Evolutionary conservation across 2,329 filamentous ascomycete species (phyloP), one percentile per base, ranked within the genome.

Genomic region (Chaetomium olivaceum): DNA sequence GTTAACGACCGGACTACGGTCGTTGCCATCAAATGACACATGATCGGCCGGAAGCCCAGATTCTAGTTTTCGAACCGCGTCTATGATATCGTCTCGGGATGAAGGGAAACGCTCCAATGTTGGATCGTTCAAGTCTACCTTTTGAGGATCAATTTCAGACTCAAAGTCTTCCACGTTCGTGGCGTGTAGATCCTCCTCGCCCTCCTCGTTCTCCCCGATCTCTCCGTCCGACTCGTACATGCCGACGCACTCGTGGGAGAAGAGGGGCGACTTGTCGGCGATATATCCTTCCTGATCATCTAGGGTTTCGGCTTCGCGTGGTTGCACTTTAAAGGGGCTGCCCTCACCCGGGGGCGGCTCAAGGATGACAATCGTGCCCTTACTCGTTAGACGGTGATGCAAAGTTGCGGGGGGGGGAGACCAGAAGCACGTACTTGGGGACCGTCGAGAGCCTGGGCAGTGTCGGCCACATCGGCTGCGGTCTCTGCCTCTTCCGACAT

Each of bases 21-120:
- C 75, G 12, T 73, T 71, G 23, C 77, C 75, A 8, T 80, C 76
- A 29, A 79, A 73, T 7, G 73, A 71, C 0, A 77, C 71, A 31
- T 76, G 74, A 39, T 82, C 79, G 54, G 79, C 80, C 48, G 76
- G 75, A 0, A 80, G 75, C 51, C 80, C 78, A 0, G 80, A 81
- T 63, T 80, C 79, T 16, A 85, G 78, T 60, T 79, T 80, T 7
- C 80, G 79, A 16, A 85, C 75, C 0, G 79, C 76, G 57, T 80
- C 77, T 14, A 84, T 73, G 58, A 84, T 81, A 6, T 79, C 80
- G 0, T 76, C 74, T 19, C 77, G 76, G 59, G 79, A 79, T 0
- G 78, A 82, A 2, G 82, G 82, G 67, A 84, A 83, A 21, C 72
- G 75, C 67, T 84, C 82, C 9, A 85, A 72, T 0, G 79, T 82